These are phyloP conservation scores for Codiaeum variegatum DNA, from an alignment of 441 rosid genomes.

Conservation along the genomic window DNA sequence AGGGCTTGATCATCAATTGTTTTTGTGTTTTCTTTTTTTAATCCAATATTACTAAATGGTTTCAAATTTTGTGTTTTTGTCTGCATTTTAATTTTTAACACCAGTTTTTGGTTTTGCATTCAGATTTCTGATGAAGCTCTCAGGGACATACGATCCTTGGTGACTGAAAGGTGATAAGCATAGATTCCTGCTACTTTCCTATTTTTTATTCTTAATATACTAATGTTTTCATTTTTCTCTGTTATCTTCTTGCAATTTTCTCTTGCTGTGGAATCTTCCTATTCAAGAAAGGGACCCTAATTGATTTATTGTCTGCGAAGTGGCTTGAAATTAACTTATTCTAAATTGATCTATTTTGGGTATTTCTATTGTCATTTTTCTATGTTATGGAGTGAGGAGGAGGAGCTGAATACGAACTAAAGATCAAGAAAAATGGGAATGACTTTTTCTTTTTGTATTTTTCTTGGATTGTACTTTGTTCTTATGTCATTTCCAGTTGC, in stretches of 20 bases:
- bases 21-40: constrained; percentile 3
- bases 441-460: not conserved
- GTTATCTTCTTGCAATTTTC: not conserved
- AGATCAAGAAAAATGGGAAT: not conserved
- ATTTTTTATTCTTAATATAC: constrained; percentile 16
- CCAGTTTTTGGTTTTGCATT: constrained; percentile 20
- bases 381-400: not conserved
- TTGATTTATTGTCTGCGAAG: constrained; percentile 9
- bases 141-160: constrained; percentile 59
- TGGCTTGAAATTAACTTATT: constrained; percentile 3
- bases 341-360: not conserved
- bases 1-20: not conserved
- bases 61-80: not conserved
- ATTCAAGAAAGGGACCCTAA: not conserved
- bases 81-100: not conserved
- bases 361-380: not conserved
- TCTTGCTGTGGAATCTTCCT: not conserved
- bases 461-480: not conserved
- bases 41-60: not conserved
- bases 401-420: not conserved
- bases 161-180: constrained; percentile 61
- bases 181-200: constrained; percentile 20
- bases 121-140: constrained; percentile 93
- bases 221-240: not conserved
- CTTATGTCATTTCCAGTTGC: not conserved